Percentiles rank a stretch among this genome's conserved stretches.
phyloP scores from a whole-genome alignment of 768 basidiomycete genomes.

The Tricholoma sp. region DNA sequence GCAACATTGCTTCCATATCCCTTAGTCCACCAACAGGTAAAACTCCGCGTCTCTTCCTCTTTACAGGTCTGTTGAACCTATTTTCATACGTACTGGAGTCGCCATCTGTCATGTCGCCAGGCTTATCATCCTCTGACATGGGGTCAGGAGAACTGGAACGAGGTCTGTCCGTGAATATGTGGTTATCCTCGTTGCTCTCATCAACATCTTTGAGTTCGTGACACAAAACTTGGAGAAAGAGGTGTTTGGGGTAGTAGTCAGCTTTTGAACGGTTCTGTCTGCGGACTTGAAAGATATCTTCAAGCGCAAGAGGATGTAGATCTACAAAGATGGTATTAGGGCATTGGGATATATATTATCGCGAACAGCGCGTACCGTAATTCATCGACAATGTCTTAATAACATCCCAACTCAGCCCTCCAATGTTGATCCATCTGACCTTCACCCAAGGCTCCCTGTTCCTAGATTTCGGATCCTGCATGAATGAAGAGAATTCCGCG shows the following conservation, averaged over 20 bases:
- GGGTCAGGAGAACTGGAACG: slow-evolving; percentile 35
- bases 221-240: slow-evolving; percentile 65
- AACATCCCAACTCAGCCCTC: slow-evolving; percentile 68
- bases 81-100: slow-evolving; percentile 6
- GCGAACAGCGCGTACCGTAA: slow-evolving; percentile 41
- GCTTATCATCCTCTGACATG: slow-evolving; percentile 17
- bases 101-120: slow-evolving; percentile 4
- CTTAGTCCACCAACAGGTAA: slow-evolving; percentile 3
- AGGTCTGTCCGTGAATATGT: slow-evolving; percentile 22
- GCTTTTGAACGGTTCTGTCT: slow-evolving; percentile 57
- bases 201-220: slow-evolving; percentile 46
- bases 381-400: slow-evolving; percentile 61
- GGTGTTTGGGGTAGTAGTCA: slow-evolving; percentile 66
- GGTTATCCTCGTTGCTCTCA: slow-evolving; percentile 16
- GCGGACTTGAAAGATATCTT: slow-evolving; percentile 60
- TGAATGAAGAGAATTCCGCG: slow-evolving; percentile 51
- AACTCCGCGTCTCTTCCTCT: slow-evolving; percentile 8
- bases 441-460: slow-evolving; percentile 56
- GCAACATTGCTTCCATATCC: slow-evolving; percentile 14
- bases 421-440: slow-evolving; percentile 73
- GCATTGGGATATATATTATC: background rate
- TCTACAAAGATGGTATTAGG: slow-evolving; percentile 28
- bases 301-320: slow-evolving; percentile 66
- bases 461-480: slow-evolving; percentile 40
- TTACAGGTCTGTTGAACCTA: slow-evolving; percentile 2